Evolutionary conservation across 2,329 filamentous ascomycete genomes (phyloP), one percentile per base, ranked within the genome.

Genomic region (Xenosphaeropsis pyriputrescens): DNA sequence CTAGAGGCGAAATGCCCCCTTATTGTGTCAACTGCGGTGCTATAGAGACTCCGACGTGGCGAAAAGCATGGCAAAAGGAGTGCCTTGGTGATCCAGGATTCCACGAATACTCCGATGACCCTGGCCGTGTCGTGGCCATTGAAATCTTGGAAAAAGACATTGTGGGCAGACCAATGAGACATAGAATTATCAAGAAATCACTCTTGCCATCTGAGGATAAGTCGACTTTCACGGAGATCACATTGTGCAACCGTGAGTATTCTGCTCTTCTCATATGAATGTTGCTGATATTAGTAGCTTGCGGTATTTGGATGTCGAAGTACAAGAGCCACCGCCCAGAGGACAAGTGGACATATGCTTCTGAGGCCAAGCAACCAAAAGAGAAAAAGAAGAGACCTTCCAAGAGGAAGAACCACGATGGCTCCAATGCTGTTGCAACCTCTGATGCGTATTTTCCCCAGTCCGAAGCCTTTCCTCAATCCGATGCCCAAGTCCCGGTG

Each of bases 11-110:
- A 46, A 80, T 88, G 66, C 91, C 91, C 0, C 79, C 81, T 1
- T 96, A 79, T 52, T 98, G 91, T 56, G 74, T 74, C 45, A 94
- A 96, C 50, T 98, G 91, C 50, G 91, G 91, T 5, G 83, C 86
- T 6, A 93, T 98, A 40, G 84, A 96, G 50, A 98, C 91, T 1
- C 85, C 89, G 0, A 95, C 89, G 0, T 98, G 91, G 91, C 78
- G 91, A 42, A 91, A 89, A 52, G 85, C 91, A 11, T 95, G 81
- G 69, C 76, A 77, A n/a, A 85, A 85, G 50, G 68, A 83, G 6
- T 68, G 79, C 34, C 63, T 73, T 13, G 86, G 85, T 1, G 68
- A 69, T 22, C 85, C 85, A 1, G 68, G 72, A 3, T 73, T 79
- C 42, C 68, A 83, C 34, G 75, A 85, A 41, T 75, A 79, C 38